Evolutionary conservation across 1,284 basidiomycete genomes (phyloP).

Genomic region (Moniliophthora roreri): DNA sequence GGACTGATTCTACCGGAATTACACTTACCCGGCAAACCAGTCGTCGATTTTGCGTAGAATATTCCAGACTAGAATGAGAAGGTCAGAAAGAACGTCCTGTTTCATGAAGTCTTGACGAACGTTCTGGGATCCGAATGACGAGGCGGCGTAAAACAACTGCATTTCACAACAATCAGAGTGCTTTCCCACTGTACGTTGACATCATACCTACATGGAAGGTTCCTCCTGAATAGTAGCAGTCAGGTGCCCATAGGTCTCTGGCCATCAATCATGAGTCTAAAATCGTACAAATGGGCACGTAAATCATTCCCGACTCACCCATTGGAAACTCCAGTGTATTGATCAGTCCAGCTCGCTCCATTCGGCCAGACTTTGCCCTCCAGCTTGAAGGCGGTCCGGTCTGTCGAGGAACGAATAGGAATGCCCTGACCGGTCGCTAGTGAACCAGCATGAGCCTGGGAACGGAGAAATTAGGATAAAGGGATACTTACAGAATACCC

Average conservation of each 20-base stretch:
- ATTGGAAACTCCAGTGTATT: conserved; percentile 48
- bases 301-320: conserved; percentile 32
- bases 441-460: no score
- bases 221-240: conserved; percentile 46
- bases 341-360: conserved; percentile 48
- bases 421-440: conserved; percentile 49
- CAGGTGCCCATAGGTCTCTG: conserved; percentile 53
- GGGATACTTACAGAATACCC: conserved; percentile 43
- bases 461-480: not conserved
- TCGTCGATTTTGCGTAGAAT: conserved; percentile 47
- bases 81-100: not conserved
- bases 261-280: not conserved
- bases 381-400: conserved; percentile 48
- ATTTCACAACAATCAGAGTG: not conserved
- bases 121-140: conserved; percentile 49
- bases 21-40: conserved; percentile 40
- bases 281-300: not conserved
- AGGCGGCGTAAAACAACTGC: conserved; percentile 45
- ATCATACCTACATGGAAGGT: conserved; percentile 40
- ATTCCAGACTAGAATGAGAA: conserved; percentile 44
- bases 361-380: conserved; percentile 50
- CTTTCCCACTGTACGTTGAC: not conserved
- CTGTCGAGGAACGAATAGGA: conserved; percentile 51
- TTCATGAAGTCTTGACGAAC: conserved; percentile 22
- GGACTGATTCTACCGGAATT: no score